Base-by-base conservation (phyloP, 192 early-diverging fungal species). In the Haplosporangium gracile region DNA sequence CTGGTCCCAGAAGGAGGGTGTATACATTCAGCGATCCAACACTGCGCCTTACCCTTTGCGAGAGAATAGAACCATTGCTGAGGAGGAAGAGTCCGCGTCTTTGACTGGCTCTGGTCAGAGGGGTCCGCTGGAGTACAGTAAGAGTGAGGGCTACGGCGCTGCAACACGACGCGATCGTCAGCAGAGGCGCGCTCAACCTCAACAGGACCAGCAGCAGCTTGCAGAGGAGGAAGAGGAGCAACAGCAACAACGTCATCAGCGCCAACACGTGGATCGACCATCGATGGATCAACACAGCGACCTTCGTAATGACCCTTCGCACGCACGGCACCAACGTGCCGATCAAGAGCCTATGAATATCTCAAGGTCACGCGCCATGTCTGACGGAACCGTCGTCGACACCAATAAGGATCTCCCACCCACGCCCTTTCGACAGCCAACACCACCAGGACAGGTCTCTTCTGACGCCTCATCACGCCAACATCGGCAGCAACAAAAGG, bases 341-440 rank as follows among this genome's bases (percentile, higher is more conserved):
- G 49, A 79, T 18, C 60, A 85, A 15, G 73, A 60, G 26, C 83
- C 75, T 24, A 29, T 69, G 15, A 7, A 26, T 16, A 13, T 68
- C 15, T 36, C 68, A 18, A 53, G 78, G 32, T n/a, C 73, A 0
- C 78, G 69, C 1, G 57, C 78, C 53, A 77, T 77, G 78, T 77
- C 78, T 8, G 53, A 72, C 29, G 83, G 80, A 32, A 43, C 43
- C 4, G 29, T 32, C 2, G 10, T 79, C 16, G 63, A 76, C 13
- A 72, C 73, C 20, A 76, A 85, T 39, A 86, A 81, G 43, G 79
- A 81, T 22, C 45, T 81, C 5, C 79, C 84, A 3, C 84, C 84
- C 3, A 86, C 84, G 1, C 84, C 84, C 4, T 36, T 40, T 4
- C 45, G 57, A 47, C 49, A n/a, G 7, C 40, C 72, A 24, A 22